Conservation (phyloP, 805 yeast genomes). For the Lachancea kluyveri region DNA sequence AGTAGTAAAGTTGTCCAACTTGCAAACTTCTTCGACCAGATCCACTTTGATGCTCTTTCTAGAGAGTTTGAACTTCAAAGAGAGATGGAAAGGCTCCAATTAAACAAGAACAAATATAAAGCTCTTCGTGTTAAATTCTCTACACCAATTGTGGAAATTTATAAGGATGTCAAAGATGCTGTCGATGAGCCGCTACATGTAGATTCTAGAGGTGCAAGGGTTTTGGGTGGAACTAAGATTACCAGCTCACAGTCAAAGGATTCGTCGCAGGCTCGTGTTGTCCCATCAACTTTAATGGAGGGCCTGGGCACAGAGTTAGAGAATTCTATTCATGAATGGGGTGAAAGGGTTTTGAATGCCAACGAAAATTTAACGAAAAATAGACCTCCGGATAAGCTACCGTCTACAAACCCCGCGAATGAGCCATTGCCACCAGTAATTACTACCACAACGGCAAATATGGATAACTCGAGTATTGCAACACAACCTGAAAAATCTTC, state of each 20-base stretch:
- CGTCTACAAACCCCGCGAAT: slow-evolving; percentile 3
- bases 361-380: background rate
- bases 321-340: slow-evolving; percentile 29
- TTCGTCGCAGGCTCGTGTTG: no score
- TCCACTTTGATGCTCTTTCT: slow-evolving; percentile 75
- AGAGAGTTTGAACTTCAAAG: slow-evolving; percentile 84
- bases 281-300: slow-evolving; percentile 4
- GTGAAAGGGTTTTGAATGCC: slow-evolving; percentile 16
- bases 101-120: slow-evolving; percentile 53
- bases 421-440: slow-evolving; percentile 20
- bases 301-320: slow-evolving; percentile 27
- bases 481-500: slow-evolving; percentile 65
- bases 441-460: slow-evolving; percentile 17
- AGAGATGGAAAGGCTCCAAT: slow-evolving; percentile 63
- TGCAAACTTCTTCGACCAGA: slow-evolving; percentile 62
- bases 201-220: slow-evolving; percentile 15
- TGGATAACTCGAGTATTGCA: slow-evolving; percentile 18
- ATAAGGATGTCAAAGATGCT: slow-evolving; percentile 82
- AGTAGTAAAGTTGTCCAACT: slow-evolving; percentile 53
- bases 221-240: no score
- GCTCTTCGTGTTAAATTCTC: slow-evolving; percentile 69
- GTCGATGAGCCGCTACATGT: slow-evolving; percentile 51
- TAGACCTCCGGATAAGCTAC: background rate
- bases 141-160: slow-evolving; percentile 86
- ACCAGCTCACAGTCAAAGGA: no score